Percentiles rank a stretch among this genome's conserved stretches.
Evolutionary conservation across 2,329 filamentous ascomycete genomes (phyloP).

Genomic region (Aspergillus terreus): DNA sequence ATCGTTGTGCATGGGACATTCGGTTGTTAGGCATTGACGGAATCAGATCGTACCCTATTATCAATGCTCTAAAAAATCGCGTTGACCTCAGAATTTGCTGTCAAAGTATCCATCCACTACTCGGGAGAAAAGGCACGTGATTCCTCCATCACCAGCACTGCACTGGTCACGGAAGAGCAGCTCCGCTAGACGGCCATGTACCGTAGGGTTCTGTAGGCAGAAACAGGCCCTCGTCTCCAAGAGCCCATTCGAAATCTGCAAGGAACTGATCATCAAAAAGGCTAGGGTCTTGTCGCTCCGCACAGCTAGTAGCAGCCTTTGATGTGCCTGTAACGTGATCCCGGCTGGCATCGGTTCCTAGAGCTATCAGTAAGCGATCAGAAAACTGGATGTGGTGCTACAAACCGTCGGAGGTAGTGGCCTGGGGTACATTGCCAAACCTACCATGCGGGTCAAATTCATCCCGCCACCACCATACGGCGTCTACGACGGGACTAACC

Average conservation of each 20-base stretch:
- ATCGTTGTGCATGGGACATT: too few species aligned
- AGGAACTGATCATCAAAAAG: slow-evolving; percentile 37
- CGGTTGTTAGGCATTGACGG: too few species aligned
- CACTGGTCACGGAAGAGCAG: not conserved
- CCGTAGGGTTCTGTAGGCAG: slow-evolving; percentile 21
- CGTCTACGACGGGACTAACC: slow-evolving; percentile 36
- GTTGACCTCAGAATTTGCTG: too few species aligned
- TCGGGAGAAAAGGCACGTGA: too few species aligned
- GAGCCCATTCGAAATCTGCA: slow-evolving; percentile 37
- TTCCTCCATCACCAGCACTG: too few species aligned
- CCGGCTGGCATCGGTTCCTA: slow-evolving; percentile 13
- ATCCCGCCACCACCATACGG: slow-evolving; percentile 43
- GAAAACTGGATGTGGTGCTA: too few species aligned
- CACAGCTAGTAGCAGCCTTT: not conserved
- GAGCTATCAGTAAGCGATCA: slow-evolving; percentile 2
- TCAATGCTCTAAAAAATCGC: too few species aligned
- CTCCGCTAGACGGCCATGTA: slow-evolving; percentile 14
- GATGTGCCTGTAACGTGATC: slow-evolving; percentile 5
- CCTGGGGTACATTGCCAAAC: slow-evolving; percentile 8
- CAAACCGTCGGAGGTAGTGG: slow-evolving; percentile 15
- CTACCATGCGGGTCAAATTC: slow-evolving; percentile 33
- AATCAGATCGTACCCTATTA: too few species aligned
- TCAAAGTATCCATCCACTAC: too few species aligned
- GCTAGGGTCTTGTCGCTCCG: slow-evolving; percentile 18
- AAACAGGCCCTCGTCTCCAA: slow-evolving; percentile 28